These are phyloP conservation scores for Psilocybe subaeruginosa DNA, from an alignment of 768 basidiomycete species.

Conservation along the genomic window DNA sequence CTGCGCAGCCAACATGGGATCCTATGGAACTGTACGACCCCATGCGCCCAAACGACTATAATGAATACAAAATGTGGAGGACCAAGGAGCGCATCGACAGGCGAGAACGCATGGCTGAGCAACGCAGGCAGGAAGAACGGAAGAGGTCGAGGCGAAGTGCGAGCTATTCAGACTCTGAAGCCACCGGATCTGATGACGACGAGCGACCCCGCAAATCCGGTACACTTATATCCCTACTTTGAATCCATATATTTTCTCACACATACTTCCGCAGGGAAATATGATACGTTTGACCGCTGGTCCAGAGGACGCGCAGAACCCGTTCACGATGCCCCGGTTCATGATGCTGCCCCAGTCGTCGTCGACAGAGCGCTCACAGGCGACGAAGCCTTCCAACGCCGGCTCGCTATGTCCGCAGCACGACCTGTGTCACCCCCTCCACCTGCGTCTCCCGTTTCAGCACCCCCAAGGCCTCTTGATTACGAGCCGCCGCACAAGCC, in stretches of 20 bases:
- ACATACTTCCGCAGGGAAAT: conserved; percentile 40
- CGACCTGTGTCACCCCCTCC: conserved; percentile 28
- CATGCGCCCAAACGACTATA: conserved; percentile 84
- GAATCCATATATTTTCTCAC: conserved; percentile 2
- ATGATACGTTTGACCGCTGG: conserved; percentile 55
- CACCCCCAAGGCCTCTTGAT: conserved; percentile 13
- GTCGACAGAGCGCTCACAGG: conserved; percentile 58
- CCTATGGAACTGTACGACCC: conserved; percentile 82
- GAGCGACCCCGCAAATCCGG: conserved; percentile 71
- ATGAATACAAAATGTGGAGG: conserved; percentile 84
- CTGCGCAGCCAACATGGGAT: conserved; percentile 67
- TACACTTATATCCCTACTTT: conserved; percentile 28
- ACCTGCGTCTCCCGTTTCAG: conserved; percentile 18
- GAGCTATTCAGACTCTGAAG: conserved; percentile 70
- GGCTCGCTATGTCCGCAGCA: conserved; percentile 63
- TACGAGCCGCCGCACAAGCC: conserved; percentile 15
- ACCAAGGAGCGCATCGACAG: conserved; percentile 75
- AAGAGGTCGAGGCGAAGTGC: conserved; percentile 59
- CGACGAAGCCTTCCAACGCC: conserved; percentile 80
- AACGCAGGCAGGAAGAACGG: conserved; percentile 56
- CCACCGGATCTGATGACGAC: conserved; percentile 67
- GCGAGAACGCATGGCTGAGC: conserved; percentile 66
- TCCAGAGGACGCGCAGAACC: conserved; percentile 46
- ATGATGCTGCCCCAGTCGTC: conserved; percentile 34
- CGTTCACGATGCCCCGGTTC: conserved; percentile 27